Percentiles rank a stretch among this genome's conserved stretches.
phyloP scores from a whole-genome alignment of 495 filamentous ascomycete genomes.

The Penicillium nucicola region DNA sequence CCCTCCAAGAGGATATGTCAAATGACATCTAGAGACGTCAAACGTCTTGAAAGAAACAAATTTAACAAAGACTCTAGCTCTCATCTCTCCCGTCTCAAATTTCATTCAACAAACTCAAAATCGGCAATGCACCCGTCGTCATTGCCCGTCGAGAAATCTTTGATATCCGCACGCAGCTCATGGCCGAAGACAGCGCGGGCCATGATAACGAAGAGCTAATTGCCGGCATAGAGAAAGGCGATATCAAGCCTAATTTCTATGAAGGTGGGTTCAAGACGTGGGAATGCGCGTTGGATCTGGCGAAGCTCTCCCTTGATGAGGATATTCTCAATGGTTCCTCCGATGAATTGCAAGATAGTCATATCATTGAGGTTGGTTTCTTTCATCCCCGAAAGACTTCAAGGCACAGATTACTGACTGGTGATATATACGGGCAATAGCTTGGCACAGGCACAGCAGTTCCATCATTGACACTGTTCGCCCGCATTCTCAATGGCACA shows the following conservation, averaged over 20 bases:
- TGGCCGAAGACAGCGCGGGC: slow-evolving; percentile 71
- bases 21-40: not conserved
- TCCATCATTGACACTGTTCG: slow-evolving; percentile 74
- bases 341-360: slow-evolving; percentile 38
- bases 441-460: slow-evolving; percentile 90
- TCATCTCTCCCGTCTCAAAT: slow-evolving; percentile 73
- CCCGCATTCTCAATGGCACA: slow-evolving; percentile 54
- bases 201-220: slow-evolving; percentile 44
- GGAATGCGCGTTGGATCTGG: slow-evolving; percentile 91
- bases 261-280: slow-evolving; percentile 99
- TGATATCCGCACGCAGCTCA: slow-evolving; percentile 89
- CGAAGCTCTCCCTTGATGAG: slow-evolving; percentile 49
- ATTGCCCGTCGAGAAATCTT: slow-evolving; percentile 87
- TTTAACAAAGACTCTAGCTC: slow-evolving; percentile 53
- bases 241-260: slow-evolving; percentile 87
- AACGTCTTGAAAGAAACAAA: slow-evolving; percentile 41
- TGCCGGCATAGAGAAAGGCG: slow-evolving; percentile 68
- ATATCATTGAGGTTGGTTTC: slow-evolving; percentile 71
- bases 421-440: slow-evolving; percentile 35
- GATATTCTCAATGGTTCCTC: slow-evolving; percentile 9
- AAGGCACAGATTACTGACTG: not conserved
- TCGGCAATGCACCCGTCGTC: slow-evolving; percentile 44
- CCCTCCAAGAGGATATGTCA: not conserved
- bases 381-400: not conserved
- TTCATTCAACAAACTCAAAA: slow-evolving; percentile 61